These are phyloP conservation scores for Talaromyces sp. DNA, from an alignment of 2,329 filamentous ascomycete species.

Conservation along the genomic window DNA sequence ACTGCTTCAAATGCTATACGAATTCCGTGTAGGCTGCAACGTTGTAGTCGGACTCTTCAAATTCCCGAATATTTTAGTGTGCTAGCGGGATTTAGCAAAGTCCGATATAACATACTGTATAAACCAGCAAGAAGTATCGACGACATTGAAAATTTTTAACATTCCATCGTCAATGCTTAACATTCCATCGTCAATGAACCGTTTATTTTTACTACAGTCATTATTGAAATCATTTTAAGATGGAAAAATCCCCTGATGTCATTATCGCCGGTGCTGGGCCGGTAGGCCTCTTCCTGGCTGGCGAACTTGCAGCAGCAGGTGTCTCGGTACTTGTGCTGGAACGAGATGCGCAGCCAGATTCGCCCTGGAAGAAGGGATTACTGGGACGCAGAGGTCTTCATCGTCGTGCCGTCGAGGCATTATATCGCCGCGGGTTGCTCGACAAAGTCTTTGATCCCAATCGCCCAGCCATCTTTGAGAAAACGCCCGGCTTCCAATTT, in stretches of 20 bases:
- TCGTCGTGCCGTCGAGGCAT: conserved; percentile 27
- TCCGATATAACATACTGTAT: not conserved
- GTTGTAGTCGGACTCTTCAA: not conserved
- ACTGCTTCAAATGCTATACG: not conserved
- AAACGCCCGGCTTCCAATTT: conserved; percentile 21
- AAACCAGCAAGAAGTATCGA: not conserved
- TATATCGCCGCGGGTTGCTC: conserved; percentile 38
- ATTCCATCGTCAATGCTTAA: not conserved
- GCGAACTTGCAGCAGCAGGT: not conserved
- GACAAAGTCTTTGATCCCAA: conserved; percentile 18
- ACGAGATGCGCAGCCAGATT: conserved; percentile 10
- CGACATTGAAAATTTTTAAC: not conserved
- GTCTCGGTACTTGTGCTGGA: not conserved
- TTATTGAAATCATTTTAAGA: not conserved
- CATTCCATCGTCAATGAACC: not conserved
- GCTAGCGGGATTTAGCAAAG: not conserved
- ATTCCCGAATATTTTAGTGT: not conserved
- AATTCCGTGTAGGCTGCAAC: not conserved
- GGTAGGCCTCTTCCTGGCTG: not conserved
- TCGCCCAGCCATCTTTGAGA: conserved; percentile 6
- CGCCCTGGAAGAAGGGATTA: conserved; percentile 24
- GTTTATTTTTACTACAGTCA: not conserved
- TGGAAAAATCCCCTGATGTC: not conserved
- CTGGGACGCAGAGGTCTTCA: conserved; percentile 26
- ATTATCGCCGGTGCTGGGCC: not conserved